A percentile compares a stretch with the other conserved stretches of the same genome.
These are phyloP conservation scores for Claviceps capensis DNA, from an alignment of 2,329 filamentous ascomycete species.

Conservation along the genomic window DNA sequence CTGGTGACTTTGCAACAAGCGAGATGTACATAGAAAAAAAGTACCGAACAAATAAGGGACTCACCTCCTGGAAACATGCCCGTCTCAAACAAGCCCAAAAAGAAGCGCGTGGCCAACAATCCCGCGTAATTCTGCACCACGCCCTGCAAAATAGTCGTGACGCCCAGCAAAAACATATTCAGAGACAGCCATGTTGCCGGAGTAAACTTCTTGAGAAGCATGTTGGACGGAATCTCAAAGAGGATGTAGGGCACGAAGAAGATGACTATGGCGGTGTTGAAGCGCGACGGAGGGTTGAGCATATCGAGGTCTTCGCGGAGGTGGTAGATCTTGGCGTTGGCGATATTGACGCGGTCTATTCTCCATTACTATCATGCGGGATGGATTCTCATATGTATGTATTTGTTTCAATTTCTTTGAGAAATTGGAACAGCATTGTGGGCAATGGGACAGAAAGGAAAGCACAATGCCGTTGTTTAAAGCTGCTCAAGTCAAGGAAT, in stretches of 20 bases:
- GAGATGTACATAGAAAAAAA: not conserved
- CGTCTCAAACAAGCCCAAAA: conserved; percentile 64
- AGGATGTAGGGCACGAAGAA: conserved; percentile 71
- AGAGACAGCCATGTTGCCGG: conserved; percentile 60
- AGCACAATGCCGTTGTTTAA: too few relatives aligned
- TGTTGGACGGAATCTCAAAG: conserved; percentile 53
- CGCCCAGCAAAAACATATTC: conserved; percentile 77
- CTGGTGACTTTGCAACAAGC: not conserved
- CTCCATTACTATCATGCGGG: too few relatives aligned
- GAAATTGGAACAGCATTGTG: too few relatives aligned
- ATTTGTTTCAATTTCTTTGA: not conserved
- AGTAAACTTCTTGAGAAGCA: conserved; percentile 49
- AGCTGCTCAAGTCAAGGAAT: too few relatives aligned
- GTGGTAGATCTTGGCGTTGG: conserved; percentile 58
- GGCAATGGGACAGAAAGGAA: too few relatives aligned
- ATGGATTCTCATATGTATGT: not conserved
- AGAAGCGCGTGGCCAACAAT: conserved; percentile 68
- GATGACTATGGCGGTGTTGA: conserved; percentile 65
- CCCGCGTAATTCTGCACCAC: conserved; percentile 65
- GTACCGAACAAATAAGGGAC: not conserved
- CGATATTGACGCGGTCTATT: conserved; percentile 59
- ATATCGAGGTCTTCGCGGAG: conserved; percentile 50
- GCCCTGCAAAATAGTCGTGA: conserved; percentile 63
- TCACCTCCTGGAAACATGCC: conserved; percentile 49
- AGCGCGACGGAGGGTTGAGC: conserved; percentile 34